A percentile compares a stretch with the other conserved stretches of the same genome.
phyloP scores from a whole-genome alignment of 2,329 filamentous ascomycete genomes.

The Fusarium agapanthi region DNA sequence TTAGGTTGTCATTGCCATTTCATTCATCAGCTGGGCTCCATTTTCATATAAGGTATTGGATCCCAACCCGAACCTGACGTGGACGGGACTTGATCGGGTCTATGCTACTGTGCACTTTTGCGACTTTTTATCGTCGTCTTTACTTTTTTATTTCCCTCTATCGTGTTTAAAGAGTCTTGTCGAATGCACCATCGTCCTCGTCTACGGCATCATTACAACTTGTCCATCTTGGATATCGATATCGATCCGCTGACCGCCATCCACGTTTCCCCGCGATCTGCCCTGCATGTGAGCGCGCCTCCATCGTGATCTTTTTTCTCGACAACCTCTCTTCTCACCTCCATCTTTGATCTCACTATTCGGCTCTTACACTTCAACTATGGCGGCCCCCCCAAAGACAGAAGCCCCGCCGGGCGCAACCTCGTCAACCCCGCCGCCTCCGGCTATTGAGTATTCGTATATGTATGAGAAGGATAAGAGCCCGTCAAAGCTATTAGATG shows the following conservation, averaged over 20 bases:
- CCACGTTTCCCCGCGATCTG: constrained; percentile 30
- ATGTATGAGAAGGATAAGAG: constrained; percentile 75
- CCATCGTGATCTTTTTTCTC: not conserved
- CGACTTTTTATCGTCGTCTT: constrained; percentile 8
- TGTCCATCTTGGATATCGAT: constrained; percentile 17
- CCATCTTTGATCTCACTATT: not conserved
- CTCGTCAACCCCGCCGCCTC: constrained; percentile 39
- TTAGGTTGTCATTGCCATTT: constrained; percentile 19
- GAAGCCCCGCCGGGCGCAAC: constrained; percentile 35
- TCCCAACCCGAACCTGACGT: constrained; percentile 17
- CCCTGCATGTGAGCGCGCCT: constrained; percentile 33
- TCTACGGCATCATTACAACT: constrained; percentile 9
- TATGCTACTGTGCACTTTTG: constrained; percentile 2
- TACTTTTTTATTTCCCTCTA: not conserved
- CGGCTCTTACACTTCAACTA: constrained; percentile 12
- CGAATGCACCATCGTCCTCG: constrained; percentile 31
- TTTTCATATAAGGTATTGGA: constrained; percentile 21
- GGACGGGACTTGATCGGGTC: constrained; percentile 10
- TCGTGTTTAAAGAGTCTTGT: not conserved
- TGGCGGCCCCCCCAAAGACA: constrained; percentile 40
- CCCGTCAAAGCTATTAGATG: constrained; percentile 72
- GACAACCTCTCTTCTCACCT: not conserved
- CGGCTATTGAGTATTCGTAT: constrained; percentile 64
- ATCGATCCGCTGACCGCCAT: constrained; percentile 33
- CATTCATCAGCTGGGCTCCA: constrained; percentile 34